Evolutionary conservation across 306 rosid genomes (phyloP).

Genomic region (Vigna angularis): DNA sequence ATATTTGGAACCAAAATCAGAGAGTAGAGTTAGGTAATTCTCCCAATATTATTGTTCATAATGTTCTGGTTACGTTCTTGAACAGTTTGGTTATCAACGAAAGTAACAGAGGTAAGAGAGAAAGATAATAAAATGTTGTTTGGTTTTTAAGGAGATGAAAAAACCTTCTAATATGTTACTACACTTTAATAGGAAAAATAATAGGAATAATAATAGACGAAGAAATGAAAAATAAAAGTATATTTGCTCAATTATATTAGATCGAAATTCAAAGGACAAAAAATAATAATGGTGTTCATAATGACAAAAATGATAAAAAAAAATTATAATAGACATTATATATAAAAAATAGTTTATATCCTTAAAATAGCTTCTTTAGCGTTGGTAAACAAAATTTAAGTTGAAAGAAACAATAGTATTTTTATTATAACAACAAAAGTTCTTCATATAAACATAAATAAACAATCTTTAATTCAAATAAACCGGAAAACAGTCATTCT

Average conservation of each 20-base stretch:
- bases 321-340: too few species aligned
- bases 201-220: background rate
- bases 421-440: too few species aligned
- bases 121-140: background rate
- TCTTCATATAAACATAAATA: too few species aligned
- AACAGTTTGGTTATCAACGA: background rate
- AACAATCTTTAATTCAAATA: too few species aligned
- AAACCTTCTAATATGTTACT: background rate
- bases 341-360: too few species aligned
- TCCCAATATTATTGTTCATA: background rate
- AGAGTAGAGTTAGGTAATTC: background rate
- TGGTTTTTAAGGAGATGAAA: background rate
- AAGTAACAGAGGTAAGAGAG: background rate
- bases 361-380: too few species aligned
- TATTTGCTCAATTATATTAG: background rate
- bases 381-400: too few species aligned
- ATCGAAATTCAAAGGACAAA: too few species aligned
- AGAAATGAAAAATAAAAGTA: background rate
- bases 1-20: background rate
- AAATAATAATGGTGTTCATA: too few species aligned
- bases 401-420: too few species aligned
- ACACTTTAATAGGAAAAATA: background rate
- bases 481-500: too few species aligned
- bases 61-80: background rate
- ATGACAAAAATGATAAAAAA: too few species aligned